Base-by-base conservation (phyloP, 179 eudicot species). In the Gypsophila paniculata region DNA sequence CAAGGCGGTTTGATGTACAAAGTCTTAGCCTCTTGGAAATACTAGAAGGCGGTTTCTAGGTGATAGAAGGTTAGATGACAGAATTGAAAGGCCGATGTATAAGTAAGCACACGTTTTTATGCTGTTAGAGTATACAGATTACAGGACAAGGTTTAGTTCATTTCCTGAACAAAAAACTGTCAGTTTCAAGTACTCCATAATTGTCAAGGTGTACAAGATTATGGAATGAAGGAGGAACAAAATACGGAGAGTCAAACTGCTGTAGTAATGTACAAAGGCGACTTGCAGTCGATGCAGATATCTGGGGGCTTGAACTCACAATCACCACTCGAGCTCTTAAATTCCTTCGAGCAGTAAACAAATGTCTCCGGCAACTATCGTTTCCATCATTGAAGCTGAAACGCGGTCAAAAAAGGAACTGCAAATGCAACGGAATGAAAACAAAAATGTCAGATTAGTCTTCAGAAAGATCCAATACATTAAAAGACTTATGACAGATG, bases 321-420 rank as follows among this genome's bases (percentile, higher is more conserved):
- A 58, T 2, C 62, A 58, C 62, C 14, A 57, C 62, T 58, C 62
- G 3, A 22, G 62, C 10, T 58, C 32, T 23, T 23, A 58, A 23
- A 58, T 58, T 58, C 23, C 34, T 22, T 22, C 17, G 32, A 22
- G 62, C 14, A 11, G 52, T 46, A 11, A 0, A 46, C 52, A 46
- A 46, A 46, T 8, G 9, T 42, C 17, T 46, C 52, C 15, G 17
- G 52, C 59, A 26, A 15, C 38, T 29, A 12, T 12, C 25, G 17
- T 68, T 74, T 74, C 73, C 75, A 64, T 65, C 66, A 39, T 58
- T 18, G 32, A 17, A 79, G 46, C 53, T 76, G 76, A 73, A 58
- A 36, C 13, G 32, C 58, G 26, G 38, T 78, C 61, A 78, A 65
- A 83, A 80, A 5, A 74, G 78, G 76, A 76, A 76, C 77, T 79